Conservation (phyloP, 257 asterid species). For the Nicotiana otophora region DNA sequence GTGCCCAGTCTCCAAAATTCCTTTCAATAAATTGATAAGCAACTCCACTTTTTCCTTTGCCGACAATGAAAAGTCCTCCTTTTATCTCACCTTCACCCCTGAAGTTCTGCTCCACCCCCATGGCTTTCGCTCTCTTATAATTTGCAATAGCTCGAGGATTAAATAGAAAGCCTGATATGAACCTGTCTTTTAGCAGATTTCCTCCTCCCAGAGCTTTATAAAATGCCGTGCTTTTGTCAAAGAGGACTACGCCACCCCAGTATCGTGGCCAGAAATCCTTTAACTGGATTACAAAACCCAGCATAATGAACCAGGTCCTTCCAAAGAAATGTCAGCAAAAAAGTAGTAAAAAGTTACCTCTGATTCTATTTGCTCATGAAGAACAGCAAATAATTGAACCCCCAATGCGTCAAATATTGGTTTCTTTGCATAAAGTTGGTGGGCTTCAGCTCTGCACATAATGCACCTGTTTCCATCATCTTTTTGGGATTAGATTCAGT, state of each 20-base stretch:
- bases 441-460: slow-evolving; percentile 96
- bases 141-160: slow-evolving; percentile 81
- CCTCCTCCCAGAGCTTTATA: slow-evolving; percentile 92
- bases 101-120: slow-evolving; percentile 56
- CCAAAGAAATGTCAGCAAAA: neutral
- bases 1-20: slow-evolving; percentile 90
- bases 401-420: slow-evolving; percentile 86
- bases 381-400: slow-evolving; percentile 57
- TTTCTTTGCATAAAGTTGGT: slow-evolving; percentile 71
- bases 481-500: neutral
- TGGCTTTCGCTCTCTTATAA: slow-evolving; percentile 65
- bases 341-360: slow-evolving; percentile 43
- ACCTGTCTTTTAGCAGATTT: slow-evolving; percentile 67
- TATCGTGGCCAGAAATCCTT: slow-evolving; percentile 86
- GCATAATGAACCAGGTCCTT: slow-evolving; percentile 9
- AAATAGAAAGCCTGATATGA: slow-evolving; percentile 68
- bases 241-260: slow-evolving; percentile 77
- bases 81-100: slow-evolving; percentile 81
- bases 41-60: slow-evolving; percentile 67
- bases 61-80: slow-evolving; percentile 74
- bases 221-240: slow-evolving; percentile 53
- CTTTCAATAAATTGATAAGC: slow-evolving; percentile 86
- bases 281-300: slow-evolving; percentile 35
- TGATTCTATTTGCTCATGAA: slow-evolving; percentile 71
- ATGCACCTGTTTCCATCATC: slow-evolving; percentile 30